These are phyloP conservation scores for Ceratocystis ficicola DNA, from an alignment of 2,329 filamentous ascomycete species.

Conservation along the genomic window DNA sequence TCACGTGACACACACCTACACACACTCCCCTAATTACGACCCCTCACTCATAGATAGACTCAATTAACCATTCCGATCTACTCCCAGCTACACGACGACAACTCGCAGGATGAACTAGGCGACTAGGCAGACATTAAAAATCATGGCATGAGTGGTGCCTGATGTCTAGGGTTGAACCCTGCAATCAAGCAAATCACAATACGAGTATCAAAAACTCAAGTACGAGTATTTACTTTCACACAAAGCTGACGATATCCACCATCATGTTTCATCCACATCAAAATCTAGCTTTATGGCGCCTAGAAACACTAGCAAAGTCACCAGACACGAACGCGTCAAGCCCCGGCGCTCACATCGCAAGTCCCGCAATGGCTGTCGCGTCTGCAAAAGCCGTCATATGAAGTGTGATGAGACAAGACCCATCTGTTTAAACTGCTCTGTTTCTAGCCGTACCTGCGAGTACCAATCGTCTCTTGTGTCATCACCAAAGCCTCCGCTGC, in stretches of 20 bases:
- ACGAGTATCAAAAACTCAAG: neutral
- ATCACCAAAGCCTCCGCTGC: neutral
- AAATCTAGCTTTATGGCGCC: neutral
- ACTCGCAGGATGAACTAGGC: no score
- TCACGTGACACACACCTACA: no score
- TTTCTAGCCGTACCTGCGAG: constrained; percentile 30
- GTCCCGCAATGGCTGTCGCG: constrained; percentile 33
- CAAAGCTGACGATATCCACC: neutral
- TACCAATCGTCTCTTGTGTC: constrained; percentile 24
- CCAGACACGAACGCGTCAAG: neutral
- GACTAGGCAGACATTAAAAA: no score
- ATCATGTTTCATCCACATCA: neutral
- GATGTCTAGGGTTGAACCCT: no score
- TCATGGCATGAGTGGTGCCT: no score
- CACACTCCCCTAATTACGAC: no score
- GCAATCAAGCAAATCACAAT: no score
- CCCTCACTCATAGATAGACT: no score
- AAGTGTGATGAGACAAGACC: constrained; percentile 36
- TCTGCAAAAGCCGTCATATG: constrained; percentile 34
- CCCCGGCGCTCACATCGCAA: constrained; percentile 25
- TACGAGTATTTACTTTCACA: neutral
- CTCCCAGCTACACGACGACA: no score
- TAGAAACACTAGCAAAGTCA: neutral
- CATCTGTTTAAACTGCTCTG: constrained; percentile 32
- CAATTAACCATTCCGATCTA: no score